Base-by-base conservation (phyloP, 2,329 filamentous ascomycete species). In the Claviceps digitariae region DNA sequence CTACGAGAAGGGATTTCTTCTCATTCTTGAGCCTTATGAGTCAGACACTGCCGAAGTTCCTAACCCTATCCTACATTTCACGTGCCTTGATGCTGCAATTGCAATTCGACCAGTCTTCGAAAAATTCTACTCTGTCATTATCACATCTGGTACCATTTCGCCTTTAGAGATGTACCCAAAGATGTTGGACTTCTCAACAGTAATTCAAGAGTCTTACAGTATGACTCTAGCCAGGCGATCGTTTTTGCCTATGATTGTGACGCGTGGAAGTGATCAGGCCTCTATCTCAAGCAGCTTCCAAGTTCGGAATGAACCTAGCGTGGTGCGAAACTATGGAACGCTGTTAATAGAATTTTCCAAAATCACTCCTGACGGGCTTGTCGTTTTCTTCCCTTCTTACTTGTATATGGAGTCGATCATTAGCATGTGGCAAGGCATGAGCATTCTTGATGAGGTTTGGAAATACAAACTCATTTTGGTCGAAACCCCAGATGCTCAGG, bases 371-470 rank as follows among this genome's bases (percentile, higher is more conserved):
- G 93, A 98, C 63, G 93, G 93, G 34, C 84, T 98, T 68, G 93
- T 98, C n/a, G 93, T 98, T 41, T 98, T 98, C 75, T 98, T 98
- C 67, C 94, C 93, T 0, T 95, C 90, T 0, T 98, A 98, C 63
- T 78, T 98, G 1, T 98, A 98, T 72, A 97, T 98, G 93, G 93
- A 98, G 66, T 93, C 86, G 51, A 97, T 97, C 66, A 96, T 98
- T 66, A 91, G 86, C 66, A 95, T 95, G 83, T 98, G 93, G 93
- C 93, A 98, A 68, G 90, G 89, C 53, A 97, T 97, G 90, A 90
- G 90, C 27, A 95, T 97, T 57, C 75, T 98, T 38, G 93, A 98
- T 69, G 87, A 93, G 65, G 90, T 98, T 34, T 98, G 93, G 93
- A 96, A 95, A 69, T 96, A 95, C 74, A 98, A 98, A 68, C 79